Conservation (phyloP, 2,329 filamentous ascomycete genomes). For the Colletotrichum chlorophyti region DNA sequence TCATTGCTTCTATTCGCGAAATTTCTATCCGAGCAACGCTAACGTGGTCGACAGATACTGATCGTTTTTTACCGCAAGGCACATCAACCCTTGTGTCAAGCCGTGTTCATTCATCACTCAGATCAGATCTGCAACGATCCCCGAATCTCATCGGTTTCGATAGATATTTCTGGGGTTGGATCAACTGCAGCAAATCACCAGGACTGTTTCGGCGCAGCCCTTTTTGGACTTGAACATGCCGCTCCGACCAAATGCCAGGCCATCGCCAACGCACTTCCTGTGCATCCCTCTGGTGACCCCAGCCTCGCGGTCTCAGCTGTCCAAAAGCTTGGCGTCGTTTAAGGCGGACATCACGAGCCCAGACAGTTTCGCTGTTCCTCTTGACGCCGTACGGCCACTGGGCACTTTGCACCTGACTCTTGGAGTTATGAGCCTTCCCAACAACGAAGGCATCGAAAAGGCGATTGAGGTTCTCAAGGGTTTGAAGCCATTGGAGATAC, state of each 20-base stretch:
- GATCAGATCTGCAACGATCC: too few species aligned
- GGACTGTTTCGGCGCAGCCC: background rate
- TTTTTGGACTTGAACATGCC: conserved; percentile 39
- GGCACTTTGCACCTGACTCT: conserved; percentile 86
- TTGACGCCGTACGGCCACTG: conserved; percentile 74
- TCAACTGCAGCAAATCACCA: background rate
- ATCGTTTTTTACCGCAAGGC: background rate
- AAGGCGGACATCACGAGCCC: conserved; percentile 59
- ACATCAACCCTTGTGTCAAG: too few species aligned
- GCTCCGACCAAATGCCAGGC: conserved; percentile 40
- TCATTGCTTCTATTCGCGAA: background rate
- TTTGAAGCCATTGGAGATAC: conserved; percentile 47
- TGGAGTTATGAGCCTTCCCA: conserved; percentile 79
- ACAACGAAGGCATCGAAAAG: conserved; percentile 49
- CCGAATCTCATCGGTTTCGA: too few species aligned
- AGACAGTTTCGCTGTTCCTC: conserved; percentile 60
- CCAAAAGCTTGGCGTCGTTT: conserved; percentile 68
- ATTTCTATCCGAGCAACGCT: background rate
- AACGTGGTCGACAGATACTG: background rate
- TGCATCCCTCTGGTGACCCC: conserved; percentile 75
- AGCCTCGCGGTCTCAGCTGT: conserved; percentile 68
- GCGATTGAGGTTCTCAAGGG: conserved; percentile 48
- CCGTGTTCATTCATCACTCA: too few species aligned
- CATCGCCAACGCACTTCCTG: conserved; percentile 74
- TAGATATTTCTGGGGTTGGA: background rate